A percentile compares a stretch with the other conserved stretches of the same genome.
These are phyloP conservation scores for Erodium texanum DNA, from an alignment of 441 rosid species.

Conservation along the genomic window DNA sequence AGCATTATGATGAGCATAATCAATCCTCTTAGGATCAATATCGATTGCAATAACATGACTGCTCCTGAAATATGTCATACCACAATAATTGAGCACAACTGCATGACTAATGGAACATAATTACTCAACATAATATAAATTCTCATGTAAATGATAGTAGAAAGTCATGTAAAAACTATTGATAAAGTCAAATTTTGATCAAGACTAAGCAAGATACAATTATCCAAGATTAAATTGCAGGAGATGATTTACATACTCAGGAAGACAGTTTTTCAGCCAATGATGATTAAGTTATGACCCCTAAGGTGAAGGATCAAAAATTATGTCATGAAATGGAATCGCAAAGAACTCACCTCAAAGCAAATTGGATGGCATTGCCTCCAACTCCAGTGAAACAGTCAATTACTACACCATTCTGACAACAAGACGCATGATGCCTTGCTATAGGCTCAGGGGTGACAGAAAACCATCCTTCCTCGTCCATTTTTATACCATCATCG, in stretches of 20 bases:
- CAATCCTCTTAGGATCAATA: constrained; percentile 67
- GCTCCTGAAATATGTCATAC: constrained; percentile 42
- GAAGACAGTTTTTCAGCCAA: not conserved
- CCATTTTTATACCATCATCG: constrained; percentile 80
- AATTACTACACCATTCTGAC: constrained; percentile 44
- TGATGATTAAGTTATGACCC: not conserved
- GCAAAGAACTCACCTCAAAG: constrained; percentile 37
- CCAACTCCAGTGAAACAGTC: constrained; percentile 93
- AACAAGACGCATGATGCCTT: constrained; percentile 68
- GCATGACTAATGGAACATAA: not conserved
- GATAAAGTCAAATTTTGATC: too few species aligned
- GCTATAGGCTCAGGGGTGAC: constrained; percentile 89
- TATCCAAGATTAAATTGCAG: too few species aligned
- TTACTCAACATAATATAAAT: too few species aligned
- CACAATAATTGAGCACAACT: constrained; percentile 12
- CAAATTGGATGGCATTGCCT: constrained; percentile 91
- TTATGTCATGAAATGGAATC: not conserved
- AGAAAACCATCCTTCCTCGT: constrained; percentile 98
- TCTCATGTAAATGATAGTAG: too few species aligned
- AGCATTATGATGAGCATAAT: constrained; percentile 73
- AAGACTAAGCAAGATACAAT: too few species aligned
- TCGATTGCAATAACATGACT: constrained; percentile 71
- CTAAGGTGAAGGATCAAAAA: not conserved
- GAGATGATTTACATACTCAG: not conserved
- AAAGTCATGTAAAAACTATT: too few species aligned